These are phyloP conservation scores for Fagus crenata DNA, from an alignment of 306 rosid genomes.

Conservation along the genomic window DNA sequence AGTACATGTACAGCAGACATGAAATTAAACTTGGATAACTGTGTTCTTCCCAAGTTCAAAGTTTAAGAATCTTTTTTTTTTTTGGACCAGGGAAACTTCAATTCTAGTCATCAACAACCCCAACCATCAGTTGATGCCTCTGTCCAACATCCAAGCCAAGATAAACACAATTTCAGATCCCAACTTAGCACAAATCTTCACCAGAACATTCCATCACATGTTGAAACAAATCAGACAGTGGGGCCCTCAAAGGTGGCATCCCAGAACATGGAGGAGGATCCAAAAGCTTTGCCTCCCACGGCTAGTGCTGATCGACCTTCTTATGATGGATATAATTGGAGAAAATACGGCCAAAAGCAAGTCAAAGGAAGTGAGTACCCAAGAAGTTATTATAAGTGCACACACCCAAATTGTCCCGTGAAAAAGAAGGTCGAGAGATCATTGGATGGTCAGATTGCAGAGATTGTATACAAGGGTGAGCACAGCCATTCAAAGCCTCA, in stretches of 20 bases:
- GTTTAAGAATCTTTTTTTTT: background rate
- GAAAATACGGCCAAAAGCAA: conserved; percentile 97
- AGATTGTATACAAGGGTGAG: conserved; percentile 93
- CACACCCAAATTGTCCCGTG: conserved; percentile 88
- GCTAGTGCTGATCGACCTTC: conserved; percentile 66
- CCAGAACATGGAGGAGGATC: conserved; percentile 55
- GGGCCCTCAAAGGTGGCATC: conserved; percentile 44
- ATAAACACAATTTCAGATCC: conserved; percentile 34
- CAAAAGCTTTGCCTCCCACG: conserved; percentile 43
- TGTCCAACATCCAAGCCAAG: conserved; percentile 47
- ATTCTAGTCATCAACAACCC: conserved; percentile 44
- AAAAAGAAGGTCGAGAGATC: conserved; percentile 97
- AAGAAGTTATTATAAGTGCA: conserved; percentile 90
- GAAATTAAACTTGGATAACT: background rate
- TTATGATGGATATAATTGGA: conserved; percentile 95
- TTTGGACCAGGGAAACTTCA: conserved; percentile 66
- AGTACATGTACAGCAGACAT: background rate
- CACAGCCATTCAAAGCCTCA: conserved; percentile 89
- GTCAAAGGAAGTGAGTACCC: conserved; percentile 98
- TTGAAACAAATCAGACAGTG: conserved; percentile 40
- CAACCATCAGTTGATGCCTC: conserved; percentile 36
- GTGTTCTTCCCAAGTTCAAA: background rate
- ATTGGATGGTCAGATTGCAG: conserved; percentile 83
- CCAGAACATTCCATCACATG: conserved; percentile 37
- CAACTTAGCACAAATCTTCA: conserved; percentile 38